Percentiles rank a stretch among this genome's conserved stretches.
Evolutionary conservation across 2,329 filamentous ascomycete species (phyloP).

Genomic region (Akanthomyces dipterigenus): DNA sequence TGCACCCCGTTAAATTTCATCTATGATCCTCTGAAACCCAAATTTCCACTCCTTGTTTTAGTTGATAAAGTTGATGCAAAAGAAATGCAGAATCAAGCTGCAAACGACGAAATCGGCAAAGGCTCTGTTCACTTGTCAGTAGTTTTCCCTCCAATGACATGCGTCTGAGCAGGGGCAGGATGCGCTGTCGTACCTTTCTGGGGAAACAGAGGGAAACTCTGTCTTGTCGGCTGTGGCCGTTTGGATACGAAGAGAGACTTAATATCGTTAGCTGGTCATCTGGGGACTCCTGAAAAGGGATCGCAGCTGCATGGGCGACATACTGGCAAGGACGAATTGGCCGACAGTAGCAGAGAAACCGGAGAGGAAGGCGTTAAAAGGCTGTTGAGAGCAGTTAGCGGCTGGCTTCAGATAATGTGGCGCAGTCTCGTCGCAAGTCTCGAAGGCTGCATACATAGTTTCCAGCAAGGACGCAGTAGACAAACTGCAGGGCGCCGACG

Average conservation of each 20-base stretch:
- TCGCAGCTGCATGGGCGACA: conserved; percentile 21
- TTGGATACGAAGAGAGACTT: conserved; percentile 78
- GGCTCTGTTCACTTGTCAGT: conserved; percentile 48
- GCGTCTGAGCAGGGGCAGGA: background rate
- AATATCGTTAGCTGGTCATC: conserved; percentile 4
- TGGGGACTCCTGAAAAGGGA: background rate
- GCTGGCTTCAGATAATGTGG: background rate
- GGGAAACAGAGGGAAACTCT: conserved; percentile 70
- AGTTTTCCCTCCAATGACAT: background rate
- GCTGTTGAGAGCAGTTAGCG: conserved; percentile 45
- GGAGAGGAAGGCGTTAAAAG: conserved; percentile 96
- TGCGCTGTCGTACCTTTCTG: conserved; percentile 59
- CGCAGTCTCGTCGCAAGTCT: background rate
- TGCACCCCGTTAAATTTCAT: background rate
- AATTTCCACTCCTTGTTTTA: conserved; percentile 35
- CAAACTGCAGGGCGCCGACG: conserved; percentile 84
- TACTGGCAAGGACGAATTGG: conserved; percentile 93
- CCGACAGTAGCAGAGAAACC: conserved; percentile 93
- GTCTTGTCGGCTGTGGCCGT: conserved; percentile 75
- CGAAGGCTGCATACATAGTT: conserved; percentile 72
- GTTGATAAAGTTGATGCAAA: conserved; percentile 99
- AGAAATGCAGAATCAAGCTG: conserved; percentile 94
- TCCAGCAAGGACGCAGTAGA: conserved; percentile 84
- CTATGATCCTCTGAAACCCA: background rate
- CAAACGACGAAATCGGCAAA: conserved; percentile 96